Evolutionary conservation across 2,329 filamentous ascomycete genomes (phyloP).

Genomic region (Aspergillus sp.): DNA sequence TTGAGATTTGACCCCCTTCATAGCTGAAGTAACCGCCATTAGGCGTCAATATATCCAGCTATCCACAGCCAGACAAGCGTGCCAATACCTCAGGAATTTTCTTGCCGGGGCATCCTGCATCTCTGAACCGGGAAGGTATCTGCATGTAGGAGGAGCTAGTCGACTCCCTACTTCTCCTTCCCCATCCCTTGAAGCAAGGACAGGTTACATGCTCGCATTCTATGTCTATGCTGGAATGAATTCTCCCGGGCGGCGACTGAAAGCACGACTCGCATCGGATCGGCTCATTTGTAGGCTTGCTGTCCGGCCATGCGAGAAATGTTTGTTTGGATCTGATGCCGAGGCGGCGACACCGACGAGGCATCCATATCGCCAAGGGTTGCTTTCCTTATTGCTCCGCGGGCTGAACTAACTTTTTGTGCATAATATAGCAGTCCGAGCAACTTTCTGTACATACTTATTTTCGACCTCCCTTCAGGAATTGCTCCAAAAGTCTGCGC

Average conservation of each 20-base stretch:
- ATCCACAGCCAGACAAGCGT: background rate
- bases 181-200: slow-evolving; percentile 6
- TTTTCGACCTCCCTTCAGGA: background rate
- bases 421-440: background rate
- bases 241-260: background rate
- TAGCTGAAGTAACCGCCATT: background rate
- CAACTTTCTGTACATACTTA: background rate
- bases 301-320: background rate
- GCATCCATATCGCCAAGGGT: background rate
- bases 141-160: background rate
- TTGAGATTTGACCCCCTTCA: slow-evolving; percentile 1
- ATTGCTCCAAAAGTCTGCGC: background rate
- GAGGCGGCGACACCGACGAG: background rate
- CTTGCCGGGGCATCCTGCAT: background rate
- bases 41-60: background rate
- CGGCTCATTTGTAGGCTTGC: background rate
- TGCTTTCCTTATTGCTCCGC: background rate
- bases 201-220: slow-evolving; percentile 3
- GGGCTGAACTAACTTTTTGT: background rate
- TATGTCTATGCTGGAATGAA: slow-evolving; percentile 5
- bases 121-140: slow-evolving; percentile 1
- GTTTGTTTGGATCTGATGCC: slow-evolving; percentile 6
- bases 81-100: background rate
- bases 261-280: background rate
- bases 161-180: background rate